Percentiles rank a stretch among this genome's conserved stretches.
Conservation (phyloP, 805 yeast genomes). For the Torulaspora quercuum region DNA sequence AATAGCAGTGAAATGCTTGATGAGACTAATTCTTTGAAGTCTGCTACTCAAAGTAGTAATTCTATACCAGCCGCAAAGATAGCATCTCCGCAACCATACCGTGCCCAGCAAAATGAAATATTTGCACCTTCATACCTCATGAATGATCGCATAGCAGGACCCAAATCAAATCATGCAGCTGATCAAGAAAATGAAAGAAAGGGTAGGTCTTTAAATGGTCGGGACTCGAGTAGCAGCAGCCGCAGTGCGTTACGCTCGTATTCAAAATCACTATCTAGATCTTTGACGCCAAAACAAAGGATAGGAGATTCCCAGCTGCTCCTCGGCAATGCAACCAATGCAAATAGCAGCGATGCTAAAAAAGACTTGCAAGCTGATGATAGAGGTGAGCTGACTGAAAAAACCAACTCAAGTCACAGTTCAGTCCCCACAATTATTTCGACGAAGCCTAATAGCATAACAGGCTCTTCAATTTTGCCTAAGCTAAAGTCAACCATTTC, state of each 20-base stretch:
- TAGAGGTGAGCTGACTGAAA: conserved; percentile 5
- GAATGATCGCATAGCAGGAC: conserved; percentile 42
- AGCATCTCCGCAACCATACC: conserved; percentile 30
- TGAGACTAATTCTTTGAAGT: not conserved
- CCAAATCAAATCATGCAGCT: conserved; percentile 8
- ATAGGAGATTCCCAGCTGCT: conserved; percentile 12
- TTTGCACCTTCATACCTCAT: conserved; percentile 43
- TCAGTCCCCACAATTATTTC: conserved; percentile 11
- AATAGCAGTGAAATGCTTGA: conserved; percentile 3
- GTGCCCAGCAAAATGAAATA: conserved; percentile 25
- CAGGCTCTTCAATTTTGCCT: conserved; percentile 20
- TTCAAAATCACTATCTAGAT: conserved; percentile 25
- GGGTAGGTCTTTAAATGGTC: conserved; percentile 11
- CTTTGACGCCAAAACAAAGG: conserved; percentile 25
- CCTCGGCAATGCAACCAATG: conserved; percentile 1
- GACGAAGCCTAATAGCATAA: conserved; percentile 15
- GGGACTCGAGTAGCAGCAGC: conserved; percentile 7
- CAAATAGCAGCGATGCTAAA: conserved; percentile 2
- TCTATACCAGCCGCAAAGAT: conserved; percentile 14
- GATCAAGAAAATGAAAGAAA: conserved; percentile 6
- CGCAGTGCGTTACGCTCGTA: conserved; percentile 15
- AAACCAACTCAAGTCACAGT: conserved; percentile 6
- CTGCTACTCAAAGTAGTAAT: not conserved
- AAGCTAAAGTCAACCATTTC: conserved; percentile 33
- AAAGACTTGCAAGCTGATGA: not conserved